Base-by-base conservation (phyloP, 163 green algal species). In the Coccomyxa subellipsoidea region DNA sequence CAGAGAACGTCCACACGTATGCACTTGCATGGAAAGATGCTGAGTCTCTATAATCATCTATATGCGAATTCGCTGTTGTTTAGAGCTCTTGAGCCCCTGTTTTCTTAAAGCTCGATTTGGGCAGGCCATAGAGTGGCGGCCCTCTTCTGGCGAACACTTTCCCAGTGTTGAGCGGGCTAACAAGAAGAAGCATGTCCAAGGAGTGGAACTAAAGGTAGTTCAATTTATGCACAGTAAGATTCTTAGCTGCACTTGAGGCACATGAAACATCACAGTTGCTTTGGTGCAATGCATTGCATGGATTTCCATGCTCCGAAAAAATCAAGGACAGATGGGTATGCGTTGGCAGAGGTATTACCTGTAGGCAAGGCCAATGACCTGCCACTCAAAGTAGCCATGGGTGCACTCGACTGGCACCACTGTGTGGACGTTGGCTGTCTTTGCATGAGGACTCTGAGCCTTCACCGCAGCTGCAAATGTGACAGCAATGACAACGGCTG, bases 311-410 rank as follows among this genome's bases (percentile, higher is more conserved):
- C 66, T 36, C 66, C 18, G 1, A 36, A 34, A 0, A 73, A 18
- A 73, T 12, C 47, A 29, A 29, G 12, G 18, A 54, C 8, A 8
- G 39, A 54, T 23, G 10, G 39, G 10, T 54, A 10, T 23, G 10
- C 21, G 47, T 7, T 12, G 23, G 47, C 4, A 59, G 47, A 8
- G 4, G 1, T 7, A 18, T 27, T 23, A 73, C 66, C 66, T 73
- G n/a, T 93, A 97, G 0, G 92, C 81, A 84, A 95, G 92, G 12
- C 89, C 93, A 10, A 95, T 38, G 29, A 79, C 90, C 71, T 92
- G 89, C 89, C 89, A 92, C 21, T 69, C 83, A 73, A 92, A 92
- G 80, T 92, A 92, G 21, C n/a, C 66, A 8, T 73, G 29, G 0
- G 54, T 80, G 78, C 88, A 92, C 73, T 92, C 87, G 5, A 85